Conservation (phyloP, 345 rosid species). For the Lepidium africanum region DNA sequence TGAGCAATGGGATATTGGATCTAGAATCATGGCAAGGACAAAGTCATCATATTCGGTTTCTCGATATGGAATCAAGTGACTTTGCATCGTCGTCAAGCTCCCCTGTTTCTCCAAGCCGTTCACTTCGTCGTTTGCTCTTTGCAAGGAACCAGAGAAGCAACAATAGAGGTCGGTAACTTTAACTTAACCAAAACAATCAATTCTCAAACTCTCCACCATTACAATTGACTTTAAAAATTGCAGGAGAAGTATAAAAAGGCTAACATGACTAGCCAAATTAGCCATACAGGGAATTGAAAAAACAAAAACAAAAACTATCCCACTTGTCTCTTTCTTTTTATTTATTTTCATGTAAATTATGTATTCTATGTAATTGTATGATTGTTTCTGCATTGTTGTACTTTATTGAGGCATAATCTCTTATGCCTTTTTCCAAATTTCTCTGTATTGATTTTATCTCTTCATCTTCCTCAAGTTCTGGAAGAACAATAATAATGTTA, state of each 20-base stretch:
- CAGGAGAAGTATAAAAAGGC: constrained; percentile 15
- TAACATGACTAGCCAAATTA: constrained; percentile 22
- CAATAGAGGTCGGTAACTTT: constrained; percentile 30
- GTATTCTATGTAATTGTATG: constrained; percentile 21
- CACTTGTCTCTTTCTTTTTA: background rate
- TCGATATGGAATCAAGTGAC: constrained; percentile 39
- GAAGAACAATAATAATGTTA: constrained; percentile 2
- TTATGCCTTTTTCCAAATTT: constrained; percentile 3
- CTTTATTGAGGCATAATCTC: background rate
- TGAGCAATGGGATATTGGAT: constrained; percentile 33
- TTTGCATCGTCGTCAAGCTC: constrained; percentile 30
- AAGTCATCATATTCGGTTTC: constrained; percentile 30
- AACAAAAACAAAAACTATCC: background rate
- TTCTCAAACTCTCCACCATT: background rate
- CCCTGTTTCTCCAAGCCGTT: constrained; percentile 29
- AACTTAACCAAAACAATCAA: background rate
- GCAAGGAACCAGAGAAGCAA: constrained; percentile 47
- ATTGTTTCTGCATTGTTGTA: constrained; percentile 24
- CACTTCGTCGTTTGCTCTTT: constrained; percentile 31
- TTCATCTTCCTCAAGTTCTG: constrained; percentile 10
- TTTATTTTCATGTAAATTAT: constrained; percentile 21
- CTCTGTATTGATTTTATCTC: constrained; percentile 8
- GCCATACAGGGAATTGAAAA: constrained; percentile 18
- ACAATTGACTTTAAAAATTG: constrained; percentile 17
- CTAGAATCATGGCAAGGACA: constrained; percentile 36